Base-by-base conservation (phyloP, 2,329 filamentous ascomycete genomes). In the Cercospora janseana region DNA sequence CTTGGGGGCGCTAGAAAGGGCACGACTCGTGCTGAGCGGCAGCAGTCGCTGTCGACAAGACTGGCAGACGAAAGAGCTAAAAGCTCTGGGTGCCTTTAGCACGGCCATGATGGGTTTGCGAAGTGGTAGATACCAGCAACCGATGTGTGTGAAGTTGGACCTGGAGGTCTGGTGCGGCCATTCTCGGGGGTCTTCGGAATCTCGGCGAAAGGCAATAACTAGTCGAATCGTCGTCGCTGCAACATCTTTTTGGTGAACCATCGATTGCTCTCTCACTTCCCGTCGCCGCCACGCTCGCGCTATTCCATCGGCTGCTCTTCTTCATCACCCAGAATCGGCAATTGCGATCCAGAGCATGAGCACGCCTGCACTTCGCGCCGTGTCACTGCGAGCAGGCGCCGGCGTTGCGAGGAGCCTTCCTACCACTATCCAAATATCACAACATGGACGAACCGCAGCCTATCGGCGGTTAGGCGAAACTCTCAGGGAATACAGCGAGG, bases 401-500 rank as follows among this genome's bases (percentile, higher is more conserved):
- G 60, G 55, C 53, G 66, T 67, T 60, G 57, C 61, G 56, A 66
- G 68, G 50, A 65, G 66, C 41, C 65, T 69, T 56, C 62, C 68
- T 60, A 62, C 70, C 50, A 58, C 67, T 50, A 59, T 66, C 37
- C 58, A 69, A 40, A 60, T 67, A 49, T 64, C 64, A 58, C 67
- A 69, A 52, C 71, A 72, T 60, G 72, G 72, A 61, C 68, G 74
- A 60, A 72, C 75, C 26, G 70, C 73, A 43, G 69, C 74, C 47
- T 75, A 76, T 64, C 69, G 75, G 59, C 70, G 74, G 68, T 69
- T 75, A 75, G 69, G 59, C 46, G 38, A 50, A 23, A 45, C 56
- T 40, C 34, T 56, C 9, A 49, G 60, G 34, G 48, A 55, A 35
- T 65, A 64, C 44, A 64, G 64, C 45, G 57, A 64, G 50, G 61